Conservation (phyloP, 2,329 filamentous ascomycete genomes). For the Sarocladium oryzae region DNA sequence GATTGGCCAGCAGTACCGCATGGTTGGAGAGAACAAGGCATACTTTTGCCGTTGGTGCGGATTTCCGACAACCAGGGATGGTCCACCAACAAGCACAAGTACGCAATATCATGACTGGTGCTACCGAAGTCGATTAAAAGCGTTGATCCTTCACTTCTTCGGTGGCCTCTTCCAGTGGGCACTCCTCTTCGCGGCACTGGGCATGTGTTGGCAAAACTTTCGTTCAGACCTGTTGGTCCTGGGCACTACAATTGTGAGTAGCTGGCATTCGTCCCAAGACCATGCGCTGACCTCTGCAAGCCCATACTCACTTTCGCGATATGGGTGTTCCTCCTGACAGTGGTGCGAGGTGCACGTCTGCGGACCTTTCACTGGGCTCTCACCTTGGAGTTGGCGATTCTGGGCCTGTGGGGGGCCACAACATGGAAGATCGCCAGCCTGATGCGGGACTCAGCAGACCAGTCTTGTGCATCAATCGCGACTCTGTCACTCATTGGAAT, state of each 20-base stretch:
- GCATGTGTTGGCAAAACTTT: conserved; percentile 33
- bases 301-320: conserved; percentile 31
- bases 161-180: conserved; percentile 32
- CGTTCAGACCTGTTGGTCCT: conserved; percentile 23
- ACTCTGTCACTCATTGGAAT: conserved; percentile 27
- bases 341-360: conserved; percentile 25
- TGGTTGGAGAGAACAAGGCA: conserved; percentile 27
- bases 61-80: conserved; percentile 24
- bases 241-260: conserved; percentile 25
- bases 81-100: conserved; percentile 23
- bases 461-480: conserved; percentile 19
- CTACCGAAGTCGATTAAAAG: conserved; percentile 30
- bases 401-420: conserved; percentile 20
- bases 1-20: conserved; percentile 29
- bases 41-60: conserved; percentile 41
- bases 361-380: conserved; percentile 34
- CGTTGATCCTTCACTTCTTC: conserved; percentile 30
- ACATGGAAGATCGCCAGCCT: conserved; percentile 19
- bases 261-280: conserved; percentile 7
- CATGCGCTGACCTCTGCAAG: not conserved
- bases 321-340: conserved; percentile 26
- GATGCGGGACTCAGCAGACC: conserved; percentile 8
- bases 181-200: conserved; percentile 27
- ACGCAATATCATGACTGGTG: conserved; percentile 35
- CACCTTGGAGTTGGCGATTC: conserved; percentile 25